Evolutionary conservation across 441 rosid species (phyloP).

Genomic region (Erodium chrysanthum): DNA sequence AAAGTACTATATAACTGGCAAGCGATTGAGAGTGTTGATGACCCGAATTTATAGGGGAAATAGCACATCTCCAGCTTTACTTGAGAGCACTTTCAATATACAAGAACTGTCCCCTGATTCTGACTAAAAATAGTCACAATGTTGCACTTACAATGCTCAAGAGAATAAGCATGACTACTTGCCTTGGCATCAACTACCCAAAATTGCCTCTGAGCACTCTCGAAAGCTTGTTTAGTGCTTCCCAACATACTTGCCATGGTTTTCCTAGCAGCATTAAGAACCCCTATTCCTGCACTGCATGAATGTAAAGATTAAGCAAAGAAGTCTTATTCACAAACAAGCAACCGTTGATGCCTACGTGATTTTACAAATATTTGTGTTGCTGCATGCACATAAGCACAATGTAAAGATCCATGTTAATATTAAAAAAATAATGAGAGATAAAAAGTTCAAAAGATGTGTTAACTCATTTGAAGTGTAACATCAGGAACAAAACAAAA

Average conservation of each 20-base stretch:
- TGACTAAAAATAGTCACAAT: neutral
- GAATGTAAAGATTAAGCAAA: conserved; percentile 22
- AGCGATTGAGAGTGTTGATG: too few species aligned
- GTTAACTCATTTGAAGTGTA: neutral
- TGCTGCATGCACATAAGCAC: neutral
- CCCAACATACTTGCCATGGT: conserved; percentile 99
- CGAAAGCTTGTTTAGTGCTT: conserved; percentile 75
- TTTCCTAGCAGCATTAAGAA: conserved; percentile 92
- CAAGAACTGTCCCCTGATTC: neutral
- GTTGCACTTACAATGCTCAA: neutral
- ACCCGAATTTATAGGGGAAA: too few species aligned
- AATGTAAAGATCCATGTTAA: neutral
- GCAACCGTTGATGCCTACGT: neutral
- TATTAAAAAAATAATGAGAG: neutral
- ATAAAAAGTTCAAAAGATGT: neutral
- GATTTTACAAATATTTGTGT: neutral
- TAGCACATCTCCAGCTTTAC: neutral
- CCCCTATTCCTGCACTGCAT: conserved; percentile 96
- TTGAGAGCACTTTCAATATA: neutral
- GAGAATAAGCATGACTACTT: conserved; percentile 14
- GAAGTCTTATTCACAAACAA: conserved; percentile 8
- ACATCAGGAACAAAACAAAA: too few species aligned
- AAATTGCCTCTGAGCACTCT: conserved; percentile 86
- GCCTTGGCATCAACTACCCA: conserved; percentile 99
- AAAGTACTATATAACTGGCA: too few species aligned